These are phyloP conservation scores for Lentinus tigrinus DNA, from an alignment of 768 basidiomycete genomes.

Conservation along the genomic window DNA sequence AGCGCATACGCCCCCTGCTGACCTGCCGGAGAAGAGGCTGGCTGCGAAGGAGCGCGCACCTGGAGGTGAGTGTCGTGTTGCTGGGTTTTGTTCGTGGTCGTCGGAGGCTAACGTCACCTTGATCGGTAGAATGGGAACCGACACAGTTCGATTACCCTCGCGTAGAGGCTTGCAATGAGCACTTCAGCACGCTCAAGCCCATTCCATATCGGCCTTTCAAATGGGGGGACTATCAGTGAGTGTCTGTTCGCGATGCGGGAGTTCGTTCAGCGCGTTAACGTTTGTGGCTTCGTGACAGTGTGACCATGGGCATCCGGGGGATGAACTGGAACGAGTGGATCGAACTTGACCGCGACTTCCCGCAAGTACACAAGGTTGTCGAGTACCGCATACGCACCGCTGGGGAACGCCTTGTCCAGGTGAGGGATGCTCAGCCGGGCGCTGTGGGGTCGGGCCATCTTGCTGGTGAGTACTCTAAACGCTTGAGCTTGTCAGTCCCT, in stretches of 20 bases:
- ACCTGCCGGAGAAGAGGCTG: neutral
- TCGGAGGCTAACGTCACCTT: neutral
- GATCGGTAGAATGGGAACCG: conserved; percentile 53
- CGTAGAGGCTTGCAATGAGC: conserved; percentile 40
- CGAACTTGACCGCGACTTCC: conserved; percentile 64
- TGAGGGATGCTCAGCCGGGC: conserved; percentile 47
- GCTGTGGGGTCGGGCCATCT: conserved; percentile 20
- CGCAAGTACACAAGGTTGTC: conserved; percentile 55
- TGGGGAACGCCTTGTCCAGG: conserved; percentile 45
- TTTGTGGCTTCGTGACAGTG: neutral
- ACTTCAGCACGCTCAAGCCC: conserved; percentile 47
- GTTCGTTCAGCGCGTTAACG: neutral
- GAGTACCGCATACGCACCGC: conserved; percentile 52
- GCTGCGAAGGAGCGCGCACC: neutral
- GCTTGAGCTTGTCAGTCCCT: neutral
- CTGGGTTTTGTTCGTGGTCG: neutral
- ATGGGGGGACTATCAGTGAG: conserved; percentile 63
- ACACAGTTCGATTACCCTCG: conserved; percentile 50
- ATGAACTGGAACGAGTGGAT: conserved; percentile 78
- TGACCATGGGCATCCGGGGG: conserved; percentile 62
- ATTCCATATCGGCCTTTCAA: conserved; percentile 67
- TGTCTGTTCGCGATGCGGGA: no score
- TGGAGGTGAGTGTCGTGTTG: conserved; percentile 1
- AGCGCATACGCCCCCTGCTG: neutral
- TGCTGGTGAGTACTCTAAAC: conserved; percentile 7